Base-by-base conservation (phyloP, 805 yeast genomes). In the Metschnikowia borealis region DNA sequence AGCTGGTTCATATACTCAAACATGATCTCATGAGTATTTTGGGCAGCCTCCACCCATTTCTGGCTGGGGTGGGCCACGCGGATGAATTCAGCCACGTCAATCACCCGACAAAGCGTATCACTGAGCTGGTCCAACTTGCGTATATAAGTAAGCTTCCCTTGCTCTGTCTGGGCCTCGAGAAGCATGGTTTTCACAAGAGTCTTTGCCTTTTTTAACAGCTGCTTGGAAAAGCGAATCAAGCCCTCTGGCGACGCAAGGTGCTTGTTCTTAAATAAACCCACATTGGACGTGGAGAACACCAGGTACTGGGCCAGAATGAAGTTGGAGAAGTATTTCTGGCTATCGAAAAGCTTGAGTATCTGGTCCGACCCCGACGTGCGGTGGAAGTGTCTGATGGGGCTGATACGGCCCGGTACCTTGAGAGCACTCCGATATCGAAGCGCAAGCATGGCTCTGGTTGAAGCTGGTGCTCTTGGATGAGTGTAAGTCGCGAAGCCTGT, bases 1-100 rank as follows among this genome's bases (percentile, higher is more conserved):
- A 94, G 73, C 47, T 85, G 79, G 66, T 90, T 94, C 99, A 94
- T 94, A 66, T 85, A 91, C 62, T 90, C 96, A 66, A 85, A 92
- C 87, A 92, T 81, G 55, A 82, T 74, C 58, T 89, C 95, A 63
- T 92, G 97, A 35, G 94, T 86, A 40, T 79, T 77, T 62, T 92
- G 96, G 1, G 99, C 96, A 1, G 90, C 91, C 37, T 75, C 75
- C 10, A 86, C 76, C 77, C 88, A 89, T 15, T 72, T 67, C 45
- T 72, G 72, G 55, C 84, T 79, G 0, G 98, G 97, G 63, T 92
- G 98, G 1, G 85, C 83, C 21, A 89, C 90, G 43, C 98, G 73
- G 29, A 94, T 82, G 69, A 92, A 92, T 59, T 91, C 98, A 35
- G 96, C 92, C 45, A 92, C 78, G 67, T 94, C 99, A 38, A 94